These are phyloP conservation scores for Triadica sebifera DNA, from an alignment of 345 rosid species.

Conservation along the genomic window DNA sequence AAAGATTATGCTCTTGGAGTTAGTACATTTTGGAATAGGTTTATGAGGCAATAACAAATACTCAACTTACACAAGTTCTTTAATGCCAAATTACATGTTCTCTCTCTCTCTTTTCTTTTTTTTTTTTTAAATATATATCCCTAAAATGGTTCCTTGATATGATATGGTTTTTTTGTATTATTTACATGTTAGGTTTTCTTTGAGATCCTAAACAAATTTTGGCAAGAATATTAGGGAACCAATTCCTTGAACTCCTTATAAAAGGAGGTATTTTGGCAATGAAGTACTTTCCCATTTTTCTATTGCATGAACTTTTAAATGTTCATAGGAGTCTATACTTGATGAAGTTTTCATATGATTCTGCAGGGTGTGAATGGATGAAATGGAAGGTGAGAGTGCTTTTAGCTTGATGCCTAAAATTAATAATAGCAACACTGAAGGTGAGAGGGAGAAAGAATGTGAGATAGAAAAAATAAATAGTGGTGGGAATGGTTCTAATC, in stretches of 20 bases:
- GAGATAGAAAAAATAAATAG: not conserved
- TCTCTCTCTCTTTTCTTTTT: too few relatives aligned
- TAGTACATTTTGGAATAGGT: not conserved
- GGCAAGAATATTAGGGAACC: not conserved
- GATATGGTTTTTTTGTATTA: not conserved
- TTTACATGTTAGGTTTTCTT: not conserved
- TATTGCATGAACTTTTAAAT: not conserved
- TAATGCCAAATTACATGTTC: not conserved
- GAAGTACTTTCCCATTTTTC: not conserved
- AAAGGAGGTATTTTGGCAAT: not conserved
- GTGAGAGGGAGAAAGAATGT: not conserved
- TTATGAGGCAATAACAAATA: not conserved
- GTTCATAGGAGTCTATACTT: not conserved
- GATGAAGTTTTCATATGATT: not conserved
- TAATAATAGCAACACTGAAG: not conserved
- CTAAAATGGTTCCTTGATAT: not conserved
- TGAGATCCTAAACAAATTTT: not conserved
- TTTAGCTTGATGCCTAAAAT: not conserved
- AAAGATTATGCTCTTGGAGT: not conserved
- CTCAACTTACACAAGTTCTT: not conserved
- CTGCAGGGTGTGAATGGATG: slow-evolving; percentile 19
- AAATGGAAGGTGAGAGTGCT: not conserved
- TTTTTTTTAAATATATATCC: not conserved
- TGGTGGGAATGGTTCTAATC: not conserved
- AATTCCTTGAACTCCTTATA: not conserved